phyloP scores from a whole-genome alignment of 1,284 basidiomycete species.

The Agaricales sp. region DNA sequence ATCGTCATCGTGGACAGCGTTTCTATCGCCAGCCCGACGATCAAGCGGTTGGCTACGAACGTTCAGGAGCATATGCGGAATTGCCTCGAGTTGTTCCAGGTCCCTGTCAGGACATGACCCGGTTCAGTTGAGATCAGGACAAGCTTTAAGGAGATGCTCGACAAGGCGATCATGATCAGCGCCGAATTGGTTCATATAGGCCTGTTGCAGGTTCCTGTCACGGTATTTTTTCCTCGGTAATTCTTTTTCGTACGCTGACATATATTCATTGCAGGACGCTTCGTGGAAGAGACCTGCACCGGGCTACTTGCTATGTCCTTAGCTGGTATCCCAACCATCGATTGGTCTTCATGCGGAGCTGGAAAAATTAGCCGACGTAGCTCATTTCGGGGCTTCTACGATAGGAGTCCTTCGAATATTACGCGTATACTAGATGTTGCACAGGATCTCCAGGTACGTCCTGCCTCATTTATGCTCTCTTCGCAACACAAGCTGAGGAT shows the following conservation, averaged over 20 bases:
- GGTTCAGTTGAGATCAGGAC: slow-evolving; percentile 62
- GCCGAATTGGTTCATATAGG: slow-evolving; percentile 95
- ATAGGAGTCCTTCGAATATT: slow-evolving; percentile 88
- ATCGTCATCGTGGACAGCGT: slow-evolving; percentile 85
- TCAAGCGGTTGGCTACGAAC: slow-evolving; percentile 75
- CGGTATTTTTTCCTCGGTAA: slow-evolving; percentile 20
- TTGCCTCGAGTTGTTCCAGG: slow-evolving; percentile 83
- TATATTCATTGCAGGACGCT: slow-evolving; percentile 38
- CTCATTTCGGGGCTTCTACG: slow-evolving; percentile 86
- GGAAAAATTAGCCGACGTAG: slow-evolving; percentile 82
- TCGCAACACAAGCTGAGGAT: slow-evolving; percentile 1
- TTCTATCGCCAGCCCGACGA: slow-evolving; percentile 73
- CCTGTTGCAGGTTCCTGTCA: slow-evolving; percentile 79
- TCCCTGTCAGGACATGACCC: slow-evolving; percentile 69
- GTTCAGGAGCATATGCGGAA: slow-evolving; percentile 93
- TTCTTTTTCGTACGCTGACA: not conserved
- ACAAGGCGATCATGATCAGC: slow-evolving; percentile 86
- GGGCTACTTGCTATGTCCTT: slow-evolving; percentile 90
- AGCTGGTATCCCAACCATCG: slow-evolving; percentile 86
- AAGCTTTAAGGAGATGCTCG: slow-evolving; percentile 81
- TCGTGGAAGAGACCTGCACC: slow-evolving; percentile 82
- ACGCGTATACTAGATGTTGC: slow-evolving; percentile 93
- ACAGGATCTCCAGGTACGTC: slow-evolving; percentile 80
- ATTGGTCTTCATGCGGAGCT: slow-evolving; percentile 93
- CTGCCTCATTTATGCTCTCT: slow-evolving; percentile 1